Evolutionary conservation across 1,139 yeast genomes (phyloP).

Genomic region (Hansenula lynferdii): DNA sequence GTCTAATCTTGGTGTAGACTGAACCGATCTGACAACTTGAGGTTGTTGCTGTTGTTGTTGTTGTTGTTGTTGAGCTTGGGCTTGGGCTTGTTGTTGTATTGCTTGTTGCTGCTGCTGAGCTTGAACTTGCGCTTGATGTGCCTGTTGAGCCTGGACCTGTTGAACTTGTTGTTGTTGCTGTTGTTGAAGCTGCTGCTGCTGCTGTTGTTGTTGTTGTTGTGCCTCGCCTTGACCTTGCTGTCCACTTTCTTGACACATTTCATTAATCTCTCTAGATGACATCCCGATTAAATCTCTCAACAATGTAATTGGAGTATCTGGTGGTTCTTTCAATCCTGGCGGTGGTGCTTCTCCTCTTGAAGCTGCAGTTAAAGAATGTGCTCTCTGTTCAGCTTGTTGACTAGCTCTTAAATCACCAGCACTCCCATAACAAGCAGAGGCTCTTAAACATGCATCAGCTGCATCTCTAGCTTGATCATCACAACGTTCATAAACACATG

Average conservation of each 20-base stretch:
- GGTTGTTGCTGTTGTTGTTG: slow-evolving; percentile 2
- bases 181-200: background rate
- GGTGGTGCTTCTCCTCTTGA: slow-evolving; percentile 39
- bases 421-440: slow-evolving; percentile 44
- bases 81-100: slow-evolving; percentile 5
- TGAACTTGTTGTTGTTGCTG: slow-evolving; percentile 1
- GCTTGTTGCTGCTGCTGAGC: slow-evolving; percentile 5
- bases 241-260: slow-evolving; percentile 24
- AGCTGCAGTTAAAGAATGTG: slow-evolving; percentile 37
- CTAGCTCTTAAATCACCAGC: slow-evolving; percentile 44
- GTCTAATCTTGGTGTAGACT: slow-evolving; percentile 5
- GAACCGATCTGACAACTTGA: background rate
- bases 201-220: slow-evolving; percentile 10
- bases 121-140: slow-evolving; percentile 5
- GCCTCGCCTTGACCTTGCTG: slow-evolving; percentile 15
- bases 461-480: slow-evolving; percentile 58
- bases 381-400: slow-evolving; percentile 37
- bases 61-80: slow-evolving; percentile 1
- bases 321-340: slow-evolving; percentile 43
- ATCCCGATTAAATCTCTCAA: slow-evolving; percentile 44
- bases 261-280: slow-evolving; percentile 34
- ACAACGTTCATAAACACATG: slow-evolving; percentile 61
- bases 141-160: no score
- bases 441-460: slow-evolving; percentile 51
- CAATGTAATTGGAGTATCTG: slow-evolving; percentile 43